Evolutionary conservation across 1,139 yeast species (phyloP).

Genomic region (Saccharomycopsis phalli): DNA sequence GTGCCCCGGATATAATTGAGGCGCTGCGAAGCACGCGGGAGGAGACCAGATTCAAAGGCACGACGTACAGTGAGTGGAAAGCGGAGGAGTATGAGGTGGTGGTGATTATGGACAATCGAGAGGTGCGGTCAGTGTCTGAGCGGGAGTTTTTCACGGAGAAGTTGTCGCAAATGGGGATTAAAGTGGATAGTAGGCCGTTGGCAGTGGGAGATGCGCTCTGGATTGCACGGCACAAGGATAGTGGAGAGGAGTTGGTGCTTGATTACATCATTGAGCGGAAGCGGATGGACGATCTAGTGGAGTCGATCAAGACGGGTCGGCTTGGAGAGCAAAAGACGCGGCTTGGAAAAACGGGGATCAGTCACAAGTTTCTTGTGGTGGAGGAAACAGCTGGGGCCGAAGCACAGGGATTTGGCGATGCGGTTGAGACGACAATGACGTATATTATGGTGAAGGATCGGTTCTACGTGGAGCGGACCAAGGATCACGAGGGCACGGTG

Average conservation of each 20-base stretch:
- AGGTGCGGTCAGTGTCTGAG: conserved; percentile 52
- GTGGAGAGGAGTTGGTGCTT: conserved; percentile 57
- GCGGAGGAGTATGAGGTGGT: conserved; percentile 46
- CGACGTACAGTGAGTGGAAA: conserved; percentile 38
- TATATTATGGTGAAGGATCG: conserved; percentile 58
- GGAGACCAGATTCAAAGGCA: not conserved
- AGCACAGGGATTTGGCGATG: conserved; percentile 43
- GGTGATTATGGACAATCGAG: conserved; percentile 74
- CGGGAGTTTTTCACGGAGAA: conserved; percentile 55
- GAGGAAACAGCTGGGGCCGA: conserved; percentile 59
- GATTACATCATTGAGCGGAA: conserved; percentile 85
- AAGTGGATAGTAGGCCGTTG: conserved; percentile 47
- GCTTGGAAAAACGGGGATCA: conserved; percentile 57
- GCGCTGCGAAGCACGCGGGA: not conserved
- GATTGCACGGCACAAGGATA: conserved; percentile 62
- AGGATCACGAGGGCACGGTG: conserved; percentile 68
- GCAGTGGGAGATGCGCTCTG: conserved; percentile 85
- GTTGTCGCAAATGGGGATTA: conserved; percentile 41
- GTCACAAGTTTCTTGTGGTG: conserved; percentile 65
- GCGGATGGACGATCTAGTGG: conserved; percentile 74
- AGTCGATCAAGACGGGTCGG: conserved; percentile 81
- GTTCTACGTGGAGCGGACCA: conserved; percentile 62
- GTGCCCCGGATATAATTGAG: not conserved
- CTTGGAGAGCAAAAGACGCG: conserved; percentile 80
- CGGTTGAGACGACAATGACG: conserved; percentile 71